Base-by-base conservation (phyloP, 768 basidiomycete species). In the Trametes cubensis region DNA sequence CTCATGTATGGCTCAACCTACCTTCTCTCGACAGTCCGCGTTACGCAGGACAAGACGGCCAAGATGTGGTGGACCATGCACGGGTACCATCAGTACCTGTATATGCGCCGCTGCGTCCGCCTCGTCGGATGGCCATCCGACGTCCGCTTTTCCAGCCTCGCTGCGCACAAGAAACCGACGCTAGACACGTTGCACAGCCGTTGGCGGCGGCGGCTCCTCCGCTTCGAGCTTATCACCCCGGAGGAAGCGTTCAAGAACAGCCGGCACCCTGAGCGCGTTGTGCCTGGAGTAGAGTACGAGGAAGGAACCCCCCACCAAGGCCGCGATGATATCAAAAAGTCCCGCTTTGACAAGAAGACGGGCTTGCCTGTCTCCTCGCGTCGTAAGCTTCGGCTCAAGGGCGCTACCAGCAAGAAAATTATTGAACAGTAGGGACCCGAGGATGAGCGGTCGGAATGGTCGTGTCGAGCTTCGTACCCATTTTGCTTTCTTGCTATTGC, bases 301-400 rank as follows among this genome's bases (percentile, higher is more conserved):
- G 34, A 34, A 10, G 34, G 34, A 1, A 39, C 10, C 11, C 23
- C 20, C 38, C 18, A 20, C 11, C 34, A 13, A 4, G 51, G 51
- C 20, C 52, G 52, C 10, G 13, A 54, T 40, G 52, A 54, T 28
- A 54, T 30, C 39, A 54, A 54, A 14, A 42, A 14, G 39, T 54
- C 52, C 2, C 52, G 52, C 21, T 54, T 54, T 23, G 39, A 54
- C 40, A 23, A 41, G 21, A 17, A 40, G 39, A 54, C 39, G 1
- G 52, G 52, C n/a, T 17, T 25, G 7, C 52, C 52, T 6, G 40
- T 54, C 52, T 54, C 52, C 5, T 18, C 41, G 15, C 23, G 28
- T 20, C 52, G 52, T 11, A 40, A 41, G 23, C 39, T 54, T 5
- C 14, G 52, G 21, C 23, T 25, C 14, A 41, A 25, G 39, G 52